Base-by-base conservation (phyloP, 2,329 filamentous ascomycete species). In the Alternaria tenuissima region DNA sequence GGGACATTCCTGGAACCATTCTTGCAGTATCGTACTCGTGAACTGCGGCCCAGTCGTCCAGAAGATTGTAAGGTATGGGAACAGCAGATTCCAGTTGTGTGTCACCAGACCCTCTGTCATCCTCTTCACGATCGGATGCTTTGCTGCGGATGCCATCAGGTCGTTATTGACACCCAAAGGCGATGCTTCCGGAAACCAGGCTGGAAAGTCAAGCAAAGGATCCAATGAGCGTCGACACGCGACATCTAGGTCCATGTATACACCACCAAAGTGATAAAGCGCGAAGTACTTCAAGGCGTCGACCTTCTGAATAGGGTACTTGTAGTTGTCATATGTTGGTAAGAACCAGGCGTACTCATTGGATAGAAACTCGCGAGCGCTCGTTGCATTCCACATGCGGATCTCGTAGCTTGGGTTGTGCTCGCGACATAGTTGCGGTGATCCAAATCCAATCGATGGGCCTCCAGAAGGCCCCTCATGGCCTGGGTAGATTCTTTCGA, bases 31-130 rank as follows among this genome's bases (percentile, higher is more conserved):
- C n/a, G 72, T 65, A 24, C 67, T 69, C 0, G 59, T 60, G 20
- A 74, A 76, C 20, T 73, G 69, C 6, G 72, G 73, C 3, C 72
- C 73, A 1, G 73, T 76, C 28, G 61, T 70, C 67, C 68, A 75
- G 48, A 74, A 74, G 11, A 76, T 70, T 0, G 72, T 75, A 8
- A 75, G 41, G 47, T 74, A 76, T 2, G 72, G 68, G 28, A 69
- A 72, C 6, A 68, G 8, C 30, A 67, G 54, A 32, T 69, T 66
- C 43, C 44, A 42, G 36, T 72, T 65, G n/a, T 70, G 60, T 3
- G 47, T 24, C 3, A 32, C 18, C 5, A 66, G 42, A 2, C 47
- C 48, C 16, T 43, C 48, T 2, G 68, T 61, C 70, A 74, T 73
- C 24, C 56, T 52, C 42, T 61, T 38, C 14, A 70, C 8, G 9